phyloP scores from a whole-genome alignment of 208 protist species.

The Leishmania tropica region DNA sequence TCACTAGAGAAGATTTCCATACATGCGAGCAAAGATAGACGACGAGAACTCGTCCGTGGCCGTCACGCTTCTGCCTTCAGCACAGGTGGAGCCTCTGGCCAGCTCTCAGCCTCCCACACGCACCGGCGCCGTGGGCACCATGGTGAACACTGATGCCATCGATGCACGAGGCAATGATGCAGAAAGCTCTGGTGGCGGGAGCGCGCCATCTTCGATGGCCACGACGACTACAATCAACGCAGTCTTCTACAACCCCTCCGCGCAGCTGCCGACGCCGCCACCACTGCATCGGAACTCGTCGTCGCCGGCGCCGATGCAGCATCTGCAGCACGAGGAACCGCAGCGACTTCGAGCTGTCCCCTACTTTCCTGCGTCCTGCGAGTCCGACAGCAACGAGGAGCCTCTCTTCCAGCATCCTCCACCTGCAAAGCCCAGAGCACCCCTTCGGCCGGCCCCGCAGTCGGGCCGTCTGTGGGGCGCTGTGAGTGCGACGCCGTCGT shows the following conservation, averaged over 20 bases:
- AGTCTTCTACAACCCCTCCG: constrained; percentile 1
- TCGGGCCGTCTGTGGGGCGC: constrained; percentile 6
- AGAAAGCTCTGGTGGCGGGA: not conserved
- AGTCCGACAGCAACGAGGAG: constrained; percentile 38
- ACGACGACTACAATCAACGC: constrained; percentile 2
- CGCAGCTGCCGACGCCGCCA: constrained; percentile 6
- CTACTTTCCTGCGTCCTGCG: constrained; percentile 3
- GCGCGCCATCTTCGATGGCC: not conserved
- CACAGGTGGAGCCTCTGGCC: constrained; percentile 1
- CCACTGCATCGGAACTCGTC: constrained; percentile 8
- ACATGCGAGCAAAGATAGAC: constrained; percentile 13
- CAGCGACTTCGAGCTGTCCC: not conserved
- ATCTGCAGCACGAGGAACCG: not conserved
- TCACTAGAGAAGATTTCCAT: not conserved
- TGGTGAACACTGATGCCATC: not conserved
- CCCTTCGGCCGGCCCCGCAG: not conserved
- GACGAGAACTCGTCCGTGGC: constrained; percentile 25
- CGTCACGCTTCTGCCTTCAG: constrained; percentile 11
- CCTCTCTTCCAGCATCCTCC: constrained; percentile 21
- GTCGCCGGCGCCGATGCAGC: not conserved
- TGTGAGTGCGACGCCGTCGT: constrained; percentile 14
- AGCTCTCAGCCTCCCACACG: not conserved
- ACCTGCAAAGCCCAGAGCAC: not conserved
- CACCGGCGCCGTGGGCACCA: not conserved
- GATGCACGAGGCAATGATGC: not conserved